Conservation (phyloP, 306 rosid species). For the Cajanus cajan region DNA sequence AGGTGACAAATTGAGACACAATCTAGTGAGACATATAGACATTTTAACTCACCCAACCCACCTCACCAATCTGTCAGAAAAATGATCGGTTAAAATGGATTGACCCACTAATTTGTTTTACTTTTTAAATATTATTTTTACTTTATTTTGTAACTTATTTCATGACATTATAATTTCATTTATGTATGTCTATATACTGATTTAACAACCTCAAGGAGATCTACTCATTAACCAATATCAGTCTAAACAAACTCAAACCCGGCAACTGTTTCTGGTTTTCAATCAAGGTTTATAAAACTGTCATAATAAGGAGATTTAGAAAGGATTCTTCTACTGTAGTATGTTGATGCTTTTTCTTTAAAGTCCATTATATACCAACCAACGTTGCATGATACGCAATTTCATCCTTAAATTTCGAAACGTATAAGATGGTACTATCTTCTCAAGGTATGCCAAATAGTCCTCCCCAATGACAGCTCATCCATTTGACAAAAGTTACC, state of each 20-base stretch:
- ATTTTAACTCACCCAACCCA: too few species aligned
- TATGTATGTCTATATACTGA: too few species aligned
- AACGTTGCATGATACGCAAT: background rate
- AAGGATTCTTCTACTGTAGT: background rate
- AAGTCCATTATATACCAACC: background rate
- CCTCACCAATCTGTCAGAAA: too few species aligned
- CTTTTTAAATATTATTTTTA: too few species aligned
- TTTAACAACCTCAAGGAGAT: too few species aligned
- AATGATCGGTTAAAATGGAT: too few species aligned
- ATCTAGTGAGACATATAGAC: too few species aligned
- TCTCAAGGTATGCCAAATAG: background rate
- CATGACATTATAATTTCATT: too few species aligned
- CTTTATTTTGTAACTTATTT: too few species aligned
- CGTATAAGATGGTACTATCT: background rate
- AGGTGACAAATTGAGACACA: too few species aligned
- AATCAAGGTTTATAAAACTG: background rate
- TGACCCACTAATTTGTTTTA: too few species aligned
- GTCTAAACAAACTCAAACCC: background rate
- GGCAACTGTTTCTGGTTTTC: background rate
- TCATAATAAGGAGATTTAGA: background rate
- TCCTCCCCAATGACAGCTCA: background rate
- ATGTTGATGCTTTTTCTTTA: background rate
- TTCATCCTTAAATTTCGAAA: background rate
- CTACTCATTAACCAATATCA: too few species aligned
- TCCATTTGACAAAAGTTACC: background rate